Evolutionary conservation across 371 early-diverging fungal species (phyloP).

Genomic region (Circinella minor): DNA sequence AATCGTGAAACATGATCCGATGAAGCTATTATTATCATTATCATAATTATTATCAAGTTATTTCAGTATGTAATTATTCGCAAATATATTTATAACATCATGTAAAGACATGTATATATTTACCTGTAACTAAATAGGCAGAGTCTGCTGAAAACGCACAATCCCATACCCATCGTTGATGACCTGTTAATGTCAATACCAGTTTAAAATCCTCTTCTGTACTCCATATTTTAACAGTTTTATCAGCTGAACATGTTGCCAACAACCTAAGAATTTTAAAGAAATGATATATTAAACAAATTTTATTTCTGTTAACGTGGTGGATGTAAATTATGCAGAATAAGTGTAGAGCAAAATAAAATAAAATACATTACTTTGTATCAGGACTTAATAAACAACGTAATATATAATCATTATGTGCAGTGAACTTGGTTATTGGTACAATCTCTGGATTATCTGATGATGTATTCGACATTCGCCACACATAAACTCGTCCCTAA

Average conservation of each 20-base stretch:
- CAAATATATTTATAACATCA: too few relatives aligned
- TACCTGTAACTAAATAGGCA: constrained; percentile 87
- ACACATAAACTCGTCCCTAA: constrained; percentile 84
- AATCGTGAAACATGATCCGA: constrained; percentile 88
- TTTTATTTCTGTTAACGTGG: too few relatives aligned
- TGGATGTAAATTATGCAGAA: too few relatives aligned
- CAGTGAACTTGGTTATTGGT: constrained; percentile 73
- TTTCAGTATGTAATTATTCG: too few relatives aligned
- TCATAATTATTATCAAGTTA: neutral
- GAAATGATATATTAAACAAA: too few relatives aligned
- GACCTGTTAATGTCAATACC: constrained; percentile 79
- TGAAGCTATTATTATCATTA: constrained; percentile 57
- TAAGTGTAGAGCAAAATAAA: neutral
- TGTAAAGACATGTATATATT: neutral
- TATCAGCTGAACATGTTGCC: constrained; percentile 91
- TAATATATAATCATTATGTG: constrained; percentile 84
- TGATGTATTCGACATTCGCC: constrained; percentile 71
- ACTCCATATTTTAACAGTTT: constrained; percentile 78
- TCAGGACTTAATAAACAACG: constrained; percentile 86
- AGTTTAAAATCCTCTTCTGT: constrained; percentile 68
- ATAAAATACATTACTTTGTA: constrained; percentile 58
- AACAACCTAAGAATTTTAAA: constrained; percentile 51
- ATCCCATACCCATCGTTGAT: constrained; percentile 95
- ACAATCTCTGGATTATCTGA: constrained; percentile 70
- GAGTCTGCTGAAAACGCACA: constrained; percentile 93